phyloP scores from a whole-genome alignment of 2,329 filamentous ascomycete species.

The Rhynchosporium secalis region DNA sequence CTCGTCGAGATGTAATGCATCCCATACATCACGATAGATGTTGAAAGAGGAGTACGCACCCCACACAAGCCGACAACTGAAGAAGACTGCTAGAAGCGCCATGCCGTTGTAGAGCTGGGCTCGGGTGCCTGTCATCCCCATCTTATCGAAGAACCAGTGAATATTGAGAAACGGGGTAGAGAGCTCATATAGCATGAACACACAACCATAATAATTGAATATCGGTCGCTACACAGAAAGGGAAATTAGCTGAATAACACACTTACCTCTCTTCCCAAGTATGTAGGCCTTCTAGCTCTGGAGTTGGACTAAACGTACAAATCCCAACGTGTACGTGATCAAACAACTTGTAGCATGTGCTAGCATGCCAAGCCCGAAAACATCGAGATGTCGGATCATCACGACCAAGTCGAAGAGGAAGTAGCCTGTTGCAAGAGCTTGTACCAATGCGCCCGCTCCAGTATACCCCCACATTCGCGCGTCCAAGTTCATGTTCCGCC shows the following conservation, averaged over 20 bases:
- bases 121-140: slow-evolving; percentile 71
- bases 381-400: slow-evolving; percentile 47
- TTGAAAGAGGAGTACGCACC: slow-evolving; percentile 68
- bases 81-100: slow-evolving; percentile 69
- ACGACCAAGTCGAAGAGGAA: slow-evolving; percentile 32
- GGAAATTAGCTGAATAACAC: slow-evolving; percentile 17
- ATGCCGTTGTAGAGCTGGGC: slow-evolving; percentile 79
- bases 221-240: slow-evolving; percentile 64
- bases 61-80: slow-evolving; percentile 74
- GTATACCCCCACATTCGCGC: slow-evolving; percentile 77
- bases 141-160: slow-evolving; percentile 88
- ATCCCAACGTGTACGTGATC: slow-evolving; percentile 72
- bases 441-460: slow-evolving; percentile 67
- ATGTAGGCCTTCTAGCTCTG: background rate
- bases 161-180: slow-evolving; percentile 82
- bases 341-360: slow-evolving; percentile 66
- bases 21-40: slow-evolving; percentile 69
- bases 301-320: slow-evolving; percentile 56
- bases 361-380: slow-evolving; percentile 66
- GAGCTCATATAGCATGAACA: slow-evolving; percentile 83
- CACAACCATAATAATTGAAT: slow-evolving; percentile 75
- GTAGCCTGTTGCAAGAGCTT: slow-evolving; percentile 74
- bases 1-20: slow-evolving; percentile 32
- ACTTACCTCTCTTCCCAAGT: slow-evolving; percentile 13
- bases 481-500: slow-evolving; percentile 61